A percentile compares a stretch with the other conserved stretches of the same genome.
Evolutionary conservation across 495 filamentous ascomycete species (phyloP).

Genomic region (Penicillium atrosanguineum): DNA sequence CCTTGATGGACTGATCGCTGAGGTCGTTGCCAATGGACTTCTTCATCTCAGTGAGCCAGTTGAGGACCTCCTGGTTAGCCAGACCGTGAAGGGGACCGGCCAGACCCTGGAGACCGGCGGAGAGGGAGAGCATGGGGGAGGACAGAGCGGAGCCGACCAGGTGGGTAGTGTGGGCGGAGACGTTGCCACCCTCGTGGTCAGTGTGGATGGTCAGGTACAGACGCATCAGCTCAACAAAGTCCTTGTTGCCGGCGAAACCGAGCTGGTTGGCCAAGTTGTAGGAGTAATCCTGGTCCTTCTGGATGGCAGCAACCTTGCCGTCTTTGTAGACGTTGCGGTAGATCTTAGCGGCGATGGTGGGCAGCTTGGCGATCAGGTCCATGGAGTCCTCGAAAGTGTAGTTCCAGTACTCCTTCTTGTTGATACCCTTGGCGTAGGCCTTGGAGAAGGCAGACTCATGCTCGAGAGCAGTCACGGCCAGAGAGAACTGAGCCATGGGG

Average conservation of each 20-base stretch:
- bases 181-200: slow-evolving; percentile 98
- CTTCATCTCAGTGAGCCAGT: slow-evolving; percentile 99
- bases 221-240: slow-evolving; percentile 97
- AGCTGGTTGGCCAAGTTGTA: slow-evolving; percentile 99
- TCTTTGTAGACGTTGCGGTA: slow-evolving; percentile 99
- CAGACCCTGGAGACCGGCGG: slow-evolving; percentile 95
- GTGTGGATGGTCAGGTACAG: slow-evolving; percentile 99
- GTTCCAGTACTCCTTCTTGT: slow-evolving; percentile 99
- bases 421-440: slow-evolving; percentile 96
- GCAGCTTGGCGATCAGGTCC: slow-evolving; percentile 99
- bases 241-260: slow-evolving; percentile 89
- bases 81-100: slow-evolving; percentile 98
- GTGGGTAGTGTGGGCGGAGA: slow-evolving; percentile 97
- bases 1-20: slow-evolving; percentile 89
- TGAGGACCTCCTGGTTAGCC: slow-evolving; percentile 98
- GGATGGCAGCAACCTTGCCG: slow-evolving; percentile 90
- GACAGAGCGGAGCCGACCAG: slow-evolving; percentile 94
- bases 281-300: slow-evolving; percentile 97
- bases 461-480: slow-evolving; percentile 96
- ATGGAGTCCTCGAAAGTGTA: slow-evolving; percentile 99
- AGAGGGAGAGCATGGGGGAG: slow-evolving; percentile 93
- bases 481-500: slow-evolving; percentile 99
- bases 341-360: slow-evolving; percentile 95
- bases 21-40: slow-evolving; percentile 87
- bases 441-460: slow-evolving; percentile 96